These are phyloP conservation scores for Rutstroemia sp. DNA, from an alignment of 2,329 filamentous ascomycete species.

Conservation along the genomic window DNA sequence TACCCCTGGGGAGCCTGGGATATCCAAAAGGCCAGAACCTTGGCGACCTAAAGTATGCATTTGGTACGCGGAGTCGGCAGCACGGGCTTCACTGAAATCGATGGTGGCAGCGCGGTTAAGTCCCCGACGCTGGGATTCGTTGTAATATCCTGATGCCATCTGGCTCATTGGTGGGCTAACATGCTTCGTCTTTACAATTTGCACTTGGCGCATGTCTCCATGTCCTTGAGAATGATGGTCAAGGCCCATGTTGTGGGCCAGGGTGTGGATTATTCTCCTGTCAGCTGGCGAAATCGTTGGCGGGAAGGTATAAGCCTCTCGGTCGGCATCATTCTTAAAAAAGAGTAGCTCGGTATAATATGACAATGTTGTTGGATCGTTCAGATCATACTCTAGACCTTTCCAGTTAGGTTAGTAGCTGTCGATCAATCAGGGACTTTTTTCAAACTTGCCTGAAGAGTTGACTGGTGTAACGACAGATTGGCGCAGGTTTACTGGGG, in stretches of 20 bases:
- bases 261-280: slow-evolving; percentile 83
- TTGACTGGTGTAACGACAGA: slow-evolving; percentile 8
- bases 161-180: slow-evolving; percentile 31
- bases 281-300: slow-evolving; percentile 73
- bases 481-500: slow-evolving; percentile 27
- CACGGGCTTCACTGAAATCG: slow-evolving; percentile 80
- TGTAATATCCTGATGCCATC: slow-evolving; percentile 46
- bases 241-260: slow-evolving; percentile 91
- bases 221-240: slow-evolving; percentile 86
- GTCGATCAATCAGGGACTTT: background rate
- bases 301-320: slow-evolving; percentile 80
- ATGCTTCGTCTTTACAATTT: slow-evolving; percentile 60
- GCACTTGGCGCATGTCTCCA: slow-evolving; percentile 81
- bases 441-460: slow-evolving; percentile 12
- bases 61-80: slow-evolving; percentile 55
- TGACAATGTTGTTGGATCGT: slow-evolving; percentile 77
- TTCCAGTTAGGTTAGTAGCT: slow-evolving; percentile 7
- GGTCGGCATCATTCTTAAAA: slow-evolving; percentile 72
- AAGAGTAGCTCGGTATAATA: slow-evolving; percentile 87
- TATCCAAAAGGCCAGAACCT: slow-evolving; percentile 72
- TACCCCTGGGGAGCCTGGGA: slow-evolving; percentile 69
- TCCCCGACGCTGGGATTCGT: slow-evolving; percentile 73
- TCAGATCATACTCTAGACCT: slow-evolving; percentile 64
- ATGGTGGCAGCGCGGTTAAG: slow-evolving; percentile 94
- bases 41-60: slow-evolving; percentile 75